Conservation (phyloP, 1,284 basidiomycete genomes). For the Leccinum pachyderme region DNA sequence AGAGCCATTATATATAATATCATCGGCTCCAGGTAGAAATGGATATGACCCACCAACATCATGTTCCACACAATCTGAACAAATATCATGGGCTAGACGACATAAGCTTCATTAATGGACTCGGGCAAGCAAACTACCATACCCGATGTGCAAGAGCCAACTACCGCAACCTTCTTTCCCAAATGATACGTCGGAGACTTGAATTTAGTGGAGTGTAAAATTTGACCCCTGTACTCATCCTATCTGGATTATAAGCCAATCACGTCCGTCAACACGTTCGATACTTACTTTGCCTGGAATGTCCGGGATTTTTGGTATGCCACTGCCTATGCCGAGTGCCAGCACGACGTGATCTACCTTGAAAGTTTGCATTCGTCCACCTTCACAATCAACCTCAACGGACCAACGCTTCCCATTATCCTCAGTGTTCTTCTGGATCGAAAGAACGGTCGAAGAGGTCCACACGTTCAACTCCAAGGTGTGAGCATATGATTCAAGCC, state of each 20-base stretch:
- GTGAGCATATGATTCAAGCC: constrained; percentile 48
- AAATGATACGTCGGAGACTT: constrained; percentile 46
- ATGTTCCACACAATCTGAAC: constrained; percentile 30
- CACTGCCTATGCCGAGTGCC: constrained; percentile 44
- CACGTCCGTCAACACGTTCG: constrained; percentile 13
- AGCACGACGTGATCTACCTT: constrained; percentile 39
- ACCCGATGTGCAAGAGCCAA: constrained; percentile 64
- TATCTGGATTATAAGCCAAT: constrained; percentile 21
- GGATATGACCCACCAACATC: constrained; percentile 22
- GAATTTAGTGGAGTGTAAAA: constrained; percentile 56
- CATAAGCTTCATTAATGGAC: constrained; percentile 1
- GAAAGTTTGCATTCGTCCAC: constrained; percentile 34
- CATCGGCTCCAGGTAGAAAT: neutral
- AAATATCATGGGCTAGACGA: constrained; percentile 31
- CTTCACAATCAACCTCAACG: constrained; percentile 36
- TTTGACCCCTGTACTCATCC: constrained; percentile 53
- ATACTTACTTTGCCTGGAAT: constrained; percentile 35
- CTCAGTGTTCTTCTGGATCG: constrained; percentile 32
- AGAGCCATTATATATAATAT: neutral
- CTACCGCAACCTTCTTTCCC: constrained; percentile 59
- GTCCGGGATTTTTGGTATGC: constrained; percentile 35
- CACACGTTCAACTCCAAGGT: constrained; percentile 47
- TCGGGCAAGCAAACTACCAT: constrained; percentile 1
- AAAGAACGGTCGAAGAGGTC: constrained; percentile 38
- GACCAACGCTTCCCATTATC: constrained; percentile 38